phyloP scores from a whole-genome alignment of 1,284 basidiomycete species.

The Ganoderma resinaceum region DNA sequence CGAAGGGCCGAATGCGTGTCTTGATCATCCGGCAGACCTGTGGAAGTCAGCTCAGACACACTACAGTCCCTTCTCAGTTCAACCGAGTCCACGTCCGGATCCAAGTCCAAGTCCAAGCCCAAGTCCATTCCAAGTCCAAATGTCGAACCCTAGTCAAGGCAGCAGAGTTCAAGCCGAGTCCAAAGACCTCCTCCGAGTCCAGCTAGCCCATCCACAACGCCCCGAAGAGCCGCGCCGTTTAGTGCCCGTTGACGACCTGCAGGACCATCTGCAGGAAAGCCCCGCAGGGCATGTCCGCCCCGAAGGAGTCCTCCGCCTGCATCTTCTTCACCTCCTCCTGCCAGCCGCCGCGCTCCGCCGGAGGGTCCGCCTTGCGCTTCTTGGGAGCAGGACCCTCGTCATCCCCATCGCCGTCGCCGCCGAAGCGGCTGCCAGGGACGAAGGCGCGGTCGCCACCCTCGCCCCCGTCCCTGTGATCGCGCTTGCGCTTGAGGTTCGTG shows the following conservation, averaged over 20 bases:
- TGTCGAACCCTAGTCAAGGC: background rate
- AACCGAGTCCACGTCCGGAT: background rate
- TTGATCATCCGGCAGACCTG: background rate
- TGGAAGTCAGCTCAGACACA: background rate
- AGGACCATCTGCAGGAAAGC: background rate
- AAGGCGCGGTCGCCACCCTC: background rate
- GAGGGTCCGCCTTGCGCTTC: background rate
- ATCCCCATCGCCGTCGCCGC: background rate
- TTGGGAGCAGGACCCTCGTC: constrained; percentile 1
- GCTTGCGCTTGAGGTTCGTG: constrained; percentile 3
- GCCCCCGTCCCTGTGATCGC: background rate
- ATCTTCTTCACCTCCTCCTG: background rate
- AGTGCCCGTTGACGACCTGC: background rate
- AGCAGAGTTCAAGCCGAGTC: background rate
- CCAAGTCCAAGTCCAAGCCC: constrained; percentile 1
- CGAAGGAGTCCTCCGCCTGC: background rate
- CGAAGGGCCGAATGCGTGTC: background rate
- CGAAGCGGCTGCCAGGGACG: background rate
- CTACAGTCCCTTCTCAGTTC: background rate
- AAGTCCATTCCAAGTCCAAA: background rate
- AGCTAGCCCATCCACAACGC: background rate
- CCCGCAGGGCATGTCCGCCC: background rate
- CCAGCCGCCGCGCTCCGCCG: background rate
- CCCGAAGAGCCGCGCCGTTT: background rate
- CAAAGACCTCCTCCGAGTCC: background rate